Base-by-base conservation (phyloP, 2,329 filamentous ascomycete genomes). In the Apiospora arundinis region DNA sequence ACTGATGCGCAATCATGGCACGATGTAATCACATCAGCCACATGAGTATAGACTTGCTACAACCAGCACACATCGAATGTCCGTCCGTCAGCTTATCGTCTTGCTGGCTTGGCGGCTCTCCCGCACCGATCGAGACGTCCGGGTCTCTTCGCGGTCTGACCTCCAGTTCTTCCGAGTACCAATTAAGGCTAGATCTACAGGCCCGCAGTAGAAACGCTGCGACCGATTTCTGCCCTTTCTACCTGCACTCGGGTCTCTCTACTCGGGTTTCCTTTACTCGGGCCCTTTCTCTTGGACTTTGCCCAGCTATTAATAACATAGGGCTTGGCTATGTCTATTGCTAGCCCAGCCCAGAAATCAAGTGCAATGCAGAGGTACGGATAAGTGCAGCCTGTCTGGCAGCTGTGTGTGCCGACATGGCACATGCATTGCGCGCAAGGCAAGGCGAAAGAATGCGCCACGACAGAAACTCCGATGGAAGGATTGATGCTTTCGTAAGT, bases 1-100 rank as follows among this genome's bases (percentile, higher is more conserved):
- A 37, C 4, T 18, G 28, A 60, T 12, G 16, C 37, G 21, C 21
- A 48, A 48, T 18, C 2, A 40, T 40, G 32, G 49, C 6, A 32
- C 56, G 32, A 40, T n/a, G 4, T 32, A 7, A 32, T 40, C 18
- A 18, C 32, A 18, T 63, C 56, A 40, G 56, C 56, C 56, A 40
- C 56, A 40, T 4, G 56, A 40, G 28, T 28, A 40, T 40, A 18
- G 32, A 63, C 21, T 18, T 63, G 56, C 32, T 28, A 63, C 56
- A 63, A n/a, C 32, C 56, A 63, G 28, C 56, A 16, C 28, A 37
- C 52, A 37, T 16, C 18, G 16, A 4, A 18, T 21, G 25, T 16
- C 52, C 32, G 25, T 21, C 52, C 32, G 56, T 63, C 56, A 63
- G 56, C 32, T 63, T 63, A 63, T 63, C 56, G 56, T 21, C 28